These are phyloP conservation scores for Hammondia hammondi DNA, from an alignment of 169 alveolate genomes.

Conservation along the genomic window DNA sequence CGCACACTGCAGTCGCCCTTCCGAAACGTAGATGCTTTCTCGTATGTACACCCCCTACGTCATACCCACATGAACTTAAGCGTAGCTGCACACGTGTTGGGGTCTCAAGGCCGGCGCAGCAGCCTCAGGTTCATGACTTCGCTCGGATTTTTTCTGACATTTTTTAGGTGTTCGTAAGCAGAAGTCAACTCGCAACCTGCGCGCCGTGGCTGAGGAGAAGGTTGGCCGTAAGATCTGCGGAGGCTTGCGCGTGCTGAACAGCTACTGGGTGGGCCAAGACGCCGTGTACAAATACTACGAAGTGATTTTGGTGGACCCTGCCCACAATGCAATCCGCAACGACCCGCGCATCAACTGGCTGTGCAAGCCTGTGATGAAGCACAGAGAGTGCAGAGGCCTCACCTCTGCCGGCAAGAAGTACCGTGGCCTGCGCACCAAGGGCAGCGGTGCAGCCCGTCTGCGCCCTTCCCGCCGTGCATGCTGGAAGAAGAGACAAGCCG, in stretches of 20 bases:
- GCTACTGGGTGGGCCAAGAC: conserved; percentile 99
- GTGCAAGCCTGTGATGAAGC: conserved; percentile 96
- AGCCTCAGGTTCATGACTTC: neutral
- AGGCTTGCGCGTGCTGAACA: conserved; percentile 96
- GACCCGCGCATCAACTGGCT: conserved; percentile 99
- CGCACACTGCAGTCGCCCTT: too few species aligned
- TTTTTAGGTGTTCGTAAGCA: conserved; percentile 91
- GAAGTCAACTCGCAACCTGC: conserved; percentile 95
- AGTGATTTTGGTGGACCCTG: conserved; percentile 98
- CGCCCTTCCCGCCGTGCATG: conserved; percentile 96
- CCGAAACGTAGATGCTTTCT: too few species aligned
- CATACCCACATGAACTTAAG: too few species aligned
- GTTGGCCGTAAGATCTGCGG: conserved; percentile 96
- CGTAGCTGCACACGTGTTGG: too few species aligned
- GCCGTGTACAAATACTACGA: conserved; percentile 98
- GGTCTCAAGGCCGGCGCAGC: too few species aligned
- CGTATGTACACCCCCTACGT: too few species aligned
- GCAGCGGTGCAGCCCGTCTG: conserved; percentile 92
- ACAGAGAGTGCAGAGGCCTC: conserved; percentile 98
- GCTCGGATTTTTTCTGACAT: neutral
- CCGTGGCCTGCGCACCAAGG: conserved; percentile 94
- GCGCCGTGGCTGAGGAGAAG: conserved; percentile 98
- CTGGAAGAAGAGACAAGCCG: conserved; percentile 94
- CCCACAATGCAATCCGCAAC: conserved; percentile 97
- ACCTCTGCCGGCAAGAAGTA: conserved; percentile 92